These are phyloP conservation scores for Aspergillus mulundensis DNA, from an alignment of 495 filamentous ascomycete species.

Conservation along the genomic window DNA sequence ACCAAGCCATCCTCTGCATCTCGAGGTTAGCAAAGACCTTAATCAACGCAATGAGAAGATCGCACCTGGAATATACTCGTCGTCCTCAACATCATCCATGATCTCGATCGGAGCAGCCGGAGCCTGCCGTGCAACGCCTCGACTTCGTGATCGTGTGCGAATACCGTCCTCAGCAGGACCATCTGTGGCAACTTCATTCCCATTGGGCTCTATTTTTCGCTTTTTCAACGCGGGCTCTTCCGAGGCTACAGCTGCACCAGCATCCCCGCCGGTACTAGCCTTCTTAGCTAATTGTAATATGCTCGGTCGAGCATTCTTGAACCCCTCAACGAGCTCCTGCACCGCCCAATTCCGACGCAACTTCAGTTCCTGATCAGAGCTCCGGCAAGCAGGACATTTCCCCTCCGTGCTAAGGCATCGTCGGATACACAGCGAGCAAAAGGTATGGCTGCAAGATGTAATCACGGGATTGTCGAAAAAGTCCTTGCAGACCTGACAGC, in stretches of 20 bases:
- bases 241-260: slow-evolving; percentile 11
- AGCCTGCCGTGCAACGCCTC: slow-evolving; percentile 18
- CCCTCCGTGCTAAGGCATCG: slow-evolving; percentile 73
- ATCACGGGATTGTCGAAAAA: slow-evolving; percentile 92
- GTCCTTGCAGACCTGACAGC: slow-evolving; percentile 97
- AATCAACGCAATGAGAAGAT: slow-evolving; percentile 1
- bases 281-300: slow-evolving; percentile 59
- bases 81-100: slow-evolving; percentile 39
- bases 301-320: slow-evolving; percentile 57
- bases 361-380: slow-evolving; percentile 72
- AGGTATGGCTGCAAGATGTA: slow-evolving; percentile 91
- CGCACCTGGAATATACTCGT: slow-evolving; percentile 34
- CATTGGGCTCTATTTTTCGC: slow-evolving; percentile 37
- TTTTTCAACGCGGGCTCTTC: slow-evolving; percentile 35
- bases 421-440: slow-evolving; percentile 94
- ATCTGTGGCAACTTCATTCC: slow-evolving; percentile 1
- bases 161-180: slow-evolving; percentile 25
- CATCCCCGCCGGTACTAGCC: slow-evolving; percentile 3
- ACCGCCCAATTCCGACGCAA: slow-evolving; percentile 78
- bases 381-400: slow-evolving; percentile 81
- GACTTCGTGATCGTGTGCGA: slow-evolving; percentile 37
- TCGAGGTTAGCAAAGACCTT: neutral
- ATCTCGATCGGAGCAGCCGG: slow-evolving; percentile 19
- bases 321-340: slow-evolving; percentile 79
- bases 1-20: slow-evolving; percentile 66